Evolutionary conservation across 352 stramenopile genomes (phyloP).

Genomic region (Globisporangium perplexum): DNA sequence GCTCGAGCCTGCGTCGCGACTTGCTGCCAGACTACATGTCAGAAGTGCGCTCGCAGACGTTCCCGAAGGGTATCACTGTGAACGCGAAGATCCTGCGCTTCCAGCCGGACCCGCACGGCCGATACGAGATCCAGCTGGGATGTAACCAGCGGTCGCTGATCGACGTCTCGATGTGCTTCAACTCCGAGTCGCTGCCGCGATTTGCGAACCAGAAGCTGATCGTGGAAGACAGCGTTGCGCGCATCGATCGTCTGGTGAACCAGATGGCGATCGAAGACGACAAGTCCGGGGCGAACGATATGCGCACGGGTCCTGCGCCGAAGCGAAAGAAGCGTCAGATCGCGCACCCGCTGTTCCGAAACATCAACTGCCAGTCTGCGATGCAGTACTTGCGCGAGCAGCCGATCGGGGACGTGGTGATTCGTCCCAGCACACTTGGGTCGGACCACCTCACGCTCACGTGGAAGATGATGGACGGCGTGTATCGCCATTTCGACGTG

Average conservation of each 20-base stretch:
- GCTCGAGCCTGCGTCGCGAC: constrained; percentile 70
- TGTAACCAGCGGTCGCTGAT: constrained; percentile 73
- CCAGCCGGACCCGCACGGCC: constrained; percentile 63
- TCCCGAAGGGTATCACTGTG: constrained; percentile 83
- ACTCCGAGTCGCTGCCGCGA: constrained; percentile 44
- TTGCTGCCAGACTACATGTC: constrained; percentile 74
- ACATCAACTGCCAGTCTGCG: constrained; percentile 78
- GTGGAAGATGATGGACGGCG: constrained; percentile 85
- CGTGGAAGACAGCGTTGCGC: constrained; percentile 57
- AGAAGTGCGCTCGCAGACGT: constrained; percentile 49
- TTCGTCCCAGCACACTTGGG: constrained; percentile 78
- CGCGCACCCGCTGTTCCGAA: constrained; percentile 78
- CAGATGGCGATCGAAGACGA: constrained; percentile 68
- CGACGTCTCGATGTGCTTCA: constrained; percentile 69
- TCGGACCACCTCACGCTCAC: constrained; percentile 84
- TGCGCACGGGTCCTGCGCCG: constrained; percentile 19
- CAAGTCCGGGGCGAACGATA: constrained; percentile 31
- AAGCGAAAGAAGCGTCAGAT: constrained; percentile 87
- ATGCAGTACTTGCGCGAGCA: constrained; percentile 82
- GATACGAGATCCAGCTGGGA: constrained; percentile 70
- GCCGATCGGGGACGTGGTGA: constrained; percentile 75
- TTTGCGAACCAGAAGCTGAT: constrained; percentile 53
- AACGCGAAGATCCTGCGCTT: constrained; percentile 80
- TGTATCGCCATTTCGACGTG: constrained; percentile 88
- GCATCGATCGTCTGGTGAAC: constrained; percentile 77